Base-by-base conservation (phyloP, 805 yeast species). In the Yarrowia phangngaensis region DNA sequence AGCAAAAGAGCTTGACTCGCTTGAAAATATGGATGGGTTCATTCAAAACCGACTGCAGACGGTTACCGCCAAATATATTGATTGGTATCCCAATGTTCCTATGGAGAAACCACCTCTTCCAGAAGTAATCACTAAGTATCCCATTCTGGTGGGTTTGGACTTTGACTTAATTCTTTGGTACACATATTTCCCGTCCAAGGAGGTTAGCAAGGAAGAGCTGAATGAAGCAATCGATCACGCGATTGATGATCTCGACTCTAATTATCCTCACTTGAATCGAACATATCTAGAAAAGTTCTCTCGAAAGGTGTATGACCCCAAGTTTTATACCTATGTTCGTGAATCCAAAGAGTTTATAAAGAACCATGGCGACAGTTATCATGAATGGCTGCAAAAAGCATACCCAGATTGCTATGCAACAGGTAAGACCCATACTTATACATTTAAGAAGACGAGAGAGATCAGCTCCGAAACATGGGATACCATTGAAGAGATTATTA, bases 61-160 rank as follows among this genome's bases (percentile, higher is more conserved):
- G n/a, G n/a, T 35, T 2, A 11, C 30, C 11, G 17, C n/a, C 6
- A 8, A 16, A 8, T 35, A 35, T 14, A 20, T 30, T 22, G 14
- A 14, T 12, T 40, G 47, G 47, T 40, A 40, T 20, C 34, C 47
- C 4, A 22, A 40, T n/a, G 34, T 15, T 4, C 27, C 47, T 11
- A 8, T 24, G 30, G 31, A 35, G 30, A 35, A 35, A 8, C 43
- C 43, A 8, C 7, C 23, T 8, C 11, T 16, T 16, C 43, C 43
- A 4, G 11, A 6, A 11, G 41, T 23, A 7, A 8, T 35, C n/a
- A n/a, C 8, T n/a, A 14, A 35, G 30, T 35, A 7, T n/a, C 41
- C 41, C 2, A 24, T 23, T 35, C 12, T 35, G 12, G 4, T n/a
- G n/a, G 41, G 30, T 8, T 16, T 35, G 41, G 29, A 35, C 4